A percentile compares a stretch with the other conserved stretches of the same genome.
Conservation (phyloP, 208 protist genomes). For the Trichomonas tenax region DNA sequence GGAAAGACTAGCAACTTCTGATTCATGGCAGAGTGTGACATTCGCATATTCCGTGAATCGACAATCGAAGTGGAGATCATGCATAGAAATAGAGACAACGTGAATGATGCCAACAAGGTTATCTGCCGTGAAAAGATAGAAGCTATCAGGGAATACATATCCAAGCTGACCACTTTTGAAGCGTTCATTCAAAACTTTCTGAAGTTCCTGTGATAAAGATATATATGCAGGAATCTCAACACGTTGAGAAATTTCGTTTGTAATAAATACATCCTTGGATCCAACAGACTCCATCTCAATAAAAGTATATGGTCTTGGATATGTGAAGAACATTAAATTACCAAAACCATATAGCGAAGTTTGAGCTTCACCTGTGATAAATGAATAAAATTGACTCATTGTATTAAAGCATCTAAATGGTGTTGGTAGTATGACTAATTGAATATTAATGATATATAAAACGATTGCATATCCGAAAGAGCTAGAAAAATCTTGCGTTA, state of each 20-base stretch:
- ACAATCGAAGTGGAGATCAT: neutral
- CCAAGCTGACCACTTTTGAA: neutral
- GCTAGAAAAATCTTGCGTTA: too few relatives aligned
- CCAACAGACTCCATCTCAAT: neutral
- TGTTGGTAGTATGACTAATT: too few relatives aligned
- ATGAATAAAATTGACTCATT: neutral
- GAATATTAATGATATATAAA: too few relatives aligned
- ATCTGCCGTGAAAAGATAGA: neutral
- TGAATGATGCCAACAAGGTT: neutral
- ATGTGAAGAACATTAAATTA: neutral
- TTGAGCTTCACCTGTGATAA: neutral
- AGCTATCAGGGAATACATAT: neutral
- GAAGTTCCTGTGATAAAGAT: neutral
- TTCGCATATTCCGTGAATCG: neutral
- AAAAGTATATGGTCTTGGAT: neutral
- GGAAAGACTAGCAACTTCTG: neutral
- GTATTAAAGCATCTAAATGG: neutral
- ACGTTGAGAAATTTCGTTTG: neutral
- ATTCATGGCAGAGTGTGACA: neutral
- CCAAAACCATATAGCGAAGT: neutral
- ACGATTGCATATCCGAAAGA: too few relatives aligned
- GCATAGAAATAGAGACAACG: neutral
- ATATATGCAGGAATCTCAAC: neutral
- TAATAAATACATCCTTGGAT: neutral
- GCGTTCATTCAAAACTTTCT: neutral